Conservation (phyloP, 257 asterid genomes). For the Nemophila menziesii region DNA sequence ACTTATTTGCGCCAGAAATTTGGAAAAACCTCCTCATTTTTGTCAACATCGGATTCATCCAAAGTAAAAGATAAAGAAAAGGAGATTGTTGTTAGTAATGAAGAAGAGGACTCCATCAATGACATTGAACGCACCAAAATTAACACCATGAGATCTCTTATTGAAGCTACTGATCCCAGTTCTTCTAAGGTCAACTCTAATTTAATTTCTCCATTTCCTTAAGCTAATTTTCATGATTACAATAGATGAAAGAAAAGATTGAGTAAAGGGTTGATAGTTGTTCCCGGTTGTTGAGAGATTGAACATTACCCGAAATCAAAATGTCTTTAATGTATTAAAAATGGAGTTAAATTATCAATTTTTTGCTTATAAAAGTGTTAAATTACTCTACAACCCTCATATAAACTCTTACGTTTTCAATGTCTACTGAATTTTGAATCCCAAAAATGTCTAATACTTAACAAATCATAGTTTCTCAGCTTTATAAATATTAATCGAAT, state of each 20-base stretch:
- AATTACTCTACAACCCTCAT: no score
- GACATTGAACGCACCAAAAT: conserved; percentile 21
- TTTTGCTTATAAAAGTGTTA: no score
- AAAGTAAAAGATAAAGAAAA: conserved; percentile 10
- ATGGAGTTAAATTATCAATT: no score
- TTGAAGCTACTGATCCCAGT: conserved; percentile 17
- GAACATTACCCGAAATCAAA: no score
- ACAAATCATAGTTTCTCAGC: conserved; percentile 54
- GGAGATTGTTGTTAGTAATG: not conserved
- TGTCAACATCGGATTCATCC: conserved; percentile 2
- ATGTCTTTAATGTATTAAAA: no score
- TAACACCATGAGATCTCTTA: conserved; percentile 19
- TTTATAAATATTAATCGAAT: conserved; percentile 80
- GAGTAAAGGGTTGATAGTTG: no score
- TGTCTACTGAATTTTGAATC: conserved; percentile 28
- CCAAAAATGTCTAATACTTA: conserved; percentile 18
- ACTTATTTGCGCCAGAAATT: conserved; percentile 60
- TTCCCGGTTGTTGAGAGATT: no score
- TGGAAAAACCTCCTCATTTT: conserved; percentile 16
- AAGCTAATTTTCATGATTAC: no score
- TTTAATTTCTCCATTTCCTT: no score
- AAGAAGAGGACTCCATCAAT: conserved; percentile 1
- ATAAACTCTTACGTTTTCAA: no score
- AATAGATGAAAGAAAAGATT: no score
- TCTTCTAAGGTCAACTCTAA: conserved; percentile 19